Percentiles rank a stretch among this genome's conserved stretches.
Evolutionary conservation across 208 protist species (phyloP).

Genomic region (Leishmania amazonensis): DNA sequence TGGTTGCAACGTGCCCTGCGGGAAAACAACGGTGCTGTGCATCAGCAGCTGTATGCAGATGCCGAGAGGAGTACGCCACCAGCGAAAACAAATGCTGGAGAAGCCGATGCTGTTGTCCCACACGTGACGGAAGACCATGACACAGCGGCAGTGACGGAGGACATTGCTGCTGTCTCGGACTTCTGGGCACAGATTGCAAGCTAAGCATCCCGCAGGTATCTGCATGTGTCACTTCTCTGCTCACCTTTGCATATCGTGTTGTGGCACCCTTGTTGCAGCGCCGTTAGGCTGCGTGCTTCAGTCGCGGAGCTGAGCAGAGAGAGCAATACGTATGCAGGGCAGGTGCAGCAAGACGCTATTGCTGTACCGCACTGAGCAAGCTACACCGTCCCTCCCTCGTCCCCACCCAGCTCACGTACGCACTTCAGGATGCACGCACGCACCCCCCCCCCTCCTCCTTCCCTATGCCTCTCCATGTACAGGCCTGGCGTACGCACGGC

Average conservation of each 20-base stretch:
- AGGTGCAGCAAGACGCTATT: background rate
- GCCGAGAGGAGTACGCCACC: background rate
- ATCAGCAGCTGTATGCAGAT: conserved; percentile 17
- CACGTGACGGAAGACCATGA: background rate
- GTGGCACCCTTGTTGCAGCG: background rate
- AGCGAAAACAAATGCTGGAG: too few species aligned
- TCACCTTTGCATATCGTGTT: background rate
- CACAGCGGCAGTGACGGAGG: background rate
- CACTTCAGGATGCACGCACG: background rate
- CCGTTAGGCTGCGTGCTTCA: background rate
- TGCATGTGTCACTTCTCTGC: background rate
- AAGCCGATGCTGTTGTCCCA: background rate
- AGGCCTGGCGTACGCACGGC: background rate
- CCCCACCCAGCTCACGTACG: background rate
- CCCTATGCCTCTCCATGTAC: background rate
- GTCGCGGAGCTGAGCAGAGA: background rate
- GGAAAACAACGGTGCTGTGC: conserved; percentile 1
- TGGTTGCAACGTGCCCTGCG: conserved; percentile 20
- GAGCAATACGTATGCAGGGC: background rate
- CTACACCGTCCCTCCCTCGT: background rate
- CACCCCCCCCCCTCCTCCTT: too few species aligned
- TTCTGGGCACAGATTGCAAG: conserved; percentile 48
- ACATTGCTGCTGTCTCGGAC: background rate
- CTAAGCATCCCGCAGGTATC: background rate
- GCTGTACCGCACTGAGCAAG: background rate